These are phyloP conservation scores for Pyrus bretschneideri DNA, from an alignment of 306 rosid genomes.

Conservation along the genomic window DNA sequence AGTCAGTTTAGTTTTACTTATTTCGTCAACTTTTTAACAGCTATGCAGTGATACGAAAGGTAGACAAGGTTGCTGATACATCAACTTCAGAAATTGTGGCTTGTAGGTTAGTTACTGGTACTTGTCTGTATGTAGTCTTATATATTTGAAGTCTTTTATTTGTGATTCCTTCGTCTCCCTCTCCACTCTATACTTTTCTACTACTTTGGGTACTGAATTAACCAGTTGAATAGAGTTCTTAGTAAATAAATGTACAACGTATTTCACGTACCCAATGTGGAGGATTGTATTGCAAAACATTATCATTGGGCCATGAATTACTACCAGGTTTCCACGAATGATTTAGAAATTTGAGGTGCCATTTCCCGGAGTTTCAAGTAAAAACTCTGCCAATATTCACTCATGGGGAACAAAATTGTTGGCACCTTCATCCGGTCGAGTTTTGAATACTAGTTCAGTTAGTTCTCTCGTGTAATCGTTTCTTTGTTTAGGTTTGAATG, in stretches of 20 bases:
- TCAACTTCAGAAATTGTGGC: constrained; percentile 58
- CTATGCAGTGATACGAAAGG: constrained; percentile 65
- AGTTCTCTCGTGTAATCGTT: neutral
- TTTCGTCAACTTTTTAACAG: constrained; percentile 35
- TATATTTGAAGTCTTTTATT: neutral
- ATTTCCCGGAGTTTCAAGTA: neutral
- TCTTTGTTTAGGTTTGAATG: neutral
- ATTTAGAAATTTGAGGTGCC: neutral
- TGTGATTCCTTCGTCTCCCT: neutral
- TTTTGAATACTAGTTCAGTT: neutral
- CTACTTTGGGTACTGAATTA: neutral
- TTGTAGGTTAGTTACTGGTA: constrained; percentile 55
- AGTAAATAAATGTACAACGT: neutral
- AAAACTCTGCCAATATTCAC: neutral
- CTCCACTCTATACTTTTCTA: neutral
- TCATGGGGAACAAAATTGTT: neutral
- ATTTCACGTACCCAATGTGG: neutral
- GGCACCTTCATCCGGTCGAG: neutral
- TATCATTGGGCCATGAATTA: neutral
- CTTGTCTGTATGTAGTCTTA: neutral
- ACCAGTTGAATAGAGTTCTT: neutral
- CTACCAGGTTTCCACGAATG: neutral
- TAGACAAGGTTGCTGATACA: constrained; percentile 52
- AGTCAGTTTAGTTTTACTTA: neutral
- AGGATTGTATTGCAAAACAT: neutral